Conservation (phyloP, 2,329 filamentous ascomycete species). For the Stagonosporopsis rhizophila region DNA sequence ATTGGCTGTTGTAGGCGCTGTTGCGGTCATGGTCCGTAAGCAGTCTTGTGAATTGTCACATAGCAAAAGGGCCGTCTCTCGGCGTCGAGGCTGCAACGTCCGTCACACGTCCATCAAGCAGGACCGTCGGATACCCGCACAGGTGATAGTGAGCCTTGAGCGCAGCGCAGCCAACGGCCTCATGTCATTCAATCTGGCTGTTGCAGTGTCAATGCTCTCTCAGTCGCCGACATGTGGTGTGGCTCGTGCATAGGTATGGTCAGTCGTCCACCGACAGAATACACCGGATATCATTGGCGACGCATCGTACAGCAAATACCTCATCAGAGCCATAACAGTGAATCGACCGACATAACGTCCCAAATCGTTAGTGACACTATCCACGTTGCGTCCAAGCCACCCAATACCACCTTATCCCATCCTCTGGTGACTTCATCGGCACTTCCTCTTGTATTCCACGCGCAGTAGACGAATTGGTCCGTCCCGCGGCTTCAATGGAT, state of each 20-base stretch:
- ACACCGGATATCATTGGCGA: not conserved
- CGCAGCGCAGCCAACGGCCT: not conserved
- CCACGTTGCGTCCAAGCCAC: not conserved
- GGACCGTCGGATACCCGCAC: not conserved
- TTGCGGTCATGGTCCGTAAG: not conserved
- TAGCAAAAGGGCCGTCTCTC: slow-evolving; percentile 9
- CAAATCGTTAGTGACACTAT: not conserved
- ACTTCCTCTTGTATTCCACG: not conserved
- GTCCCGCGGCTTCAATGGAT: not conserved
- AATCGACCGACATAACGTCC: not conserved
- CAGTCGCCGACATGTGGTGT: not conserved
- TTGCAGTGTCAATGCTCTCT: not conserved
- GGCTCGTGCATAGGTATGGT: not conserved
- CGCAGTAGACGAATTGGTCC: not conserved
- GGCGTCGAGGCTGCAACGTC: not conserved
- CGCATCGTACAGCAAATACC: not conserved
- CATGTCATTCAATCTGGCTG: not conserved
- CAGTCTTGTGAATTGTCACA: slow-evolving; percentile 6
- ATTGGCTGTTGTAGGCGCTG: not conserved
- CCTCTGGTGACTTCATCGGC: not conserved
- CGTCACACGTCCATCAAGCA: not conserved
- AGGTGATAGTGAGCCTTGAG: not conserved
- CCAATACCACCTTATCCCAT: not conserved
- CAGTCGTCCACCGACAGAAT: not conserved
- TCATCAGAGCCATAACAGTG: not conserved